These are phyloP conservation scores for Nakaseomyces kungkrabaensis DNA, from an alignment of 1,139 yeast species.

Conservation along the genomic window DNA sequence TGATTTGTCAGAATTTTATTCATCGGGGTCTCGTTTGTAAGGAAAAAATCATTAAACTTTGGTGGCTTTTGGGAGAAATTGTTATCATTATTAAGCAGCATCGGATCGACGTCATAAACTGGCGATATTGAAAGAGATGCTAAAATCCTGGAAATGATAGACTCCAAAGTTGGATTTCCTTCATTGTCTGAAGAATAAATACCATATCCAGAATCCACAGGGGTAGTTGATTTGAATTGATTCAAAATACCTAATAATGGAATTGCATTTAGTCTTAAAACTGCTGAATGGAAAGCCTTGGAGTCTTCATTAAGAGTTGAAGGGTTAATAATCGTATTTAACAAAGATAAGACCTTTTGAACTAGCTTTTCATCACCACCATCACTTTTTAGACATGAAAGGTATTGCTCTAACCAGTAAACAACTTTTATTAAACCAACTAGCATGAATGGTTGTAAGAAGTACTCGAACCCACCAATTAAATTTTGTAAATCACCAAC, in stretches of 20 bases:
- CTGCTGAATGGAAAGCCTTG: conserved; percentile 22
- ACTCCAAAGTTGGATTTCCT: conserved; percentile 21
- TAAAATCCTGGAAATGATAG: conserved; percentile 20
- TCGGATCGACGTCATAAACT: conserved; percentile 24
- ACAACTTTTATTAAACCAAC: conserved; percentile 26
- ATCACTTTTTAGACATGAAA: conserved; percentile 17
- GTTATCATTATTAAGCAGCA: conserved; percentile 16
- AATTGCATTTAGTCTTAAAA: conserved; percentile 23
- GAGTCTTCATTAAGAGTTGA: conserved; percentile 25
- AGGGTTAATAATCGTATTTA: conserved; percentile 23
- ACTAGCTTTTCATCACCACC: conserved; percentile 12
- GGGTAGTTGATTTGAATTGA: conserved; percentile 12
- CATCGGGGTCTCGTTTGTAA: conserved; percentile 24
- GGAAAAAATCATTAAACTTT: conserved; percentile 18
- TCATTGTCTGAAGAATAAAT: conserved; percentile 26
- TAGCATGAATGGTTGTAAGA: conserved; percentile 45
- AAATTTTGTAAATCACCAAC: conserved; percentile 34
- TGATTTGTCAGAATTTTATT: conserved; percentile 28
- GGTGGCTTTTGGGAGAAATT: conserved; percentile 24
- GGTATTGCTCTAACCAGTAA: conserved; percentile 25
- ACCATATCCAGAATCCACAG: conserved; percentile 24
- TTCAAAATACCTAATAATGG: conserved; percentile 20
- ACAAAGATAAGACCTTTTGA: conserved; percentile 18
- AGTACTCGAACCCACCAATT: conserved; percentile 54
- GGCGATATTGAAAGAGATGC: conserved; percentile 19